Conservation (phyloP, 306 rosid species). For the Lathyrus aphaca region DNA sequence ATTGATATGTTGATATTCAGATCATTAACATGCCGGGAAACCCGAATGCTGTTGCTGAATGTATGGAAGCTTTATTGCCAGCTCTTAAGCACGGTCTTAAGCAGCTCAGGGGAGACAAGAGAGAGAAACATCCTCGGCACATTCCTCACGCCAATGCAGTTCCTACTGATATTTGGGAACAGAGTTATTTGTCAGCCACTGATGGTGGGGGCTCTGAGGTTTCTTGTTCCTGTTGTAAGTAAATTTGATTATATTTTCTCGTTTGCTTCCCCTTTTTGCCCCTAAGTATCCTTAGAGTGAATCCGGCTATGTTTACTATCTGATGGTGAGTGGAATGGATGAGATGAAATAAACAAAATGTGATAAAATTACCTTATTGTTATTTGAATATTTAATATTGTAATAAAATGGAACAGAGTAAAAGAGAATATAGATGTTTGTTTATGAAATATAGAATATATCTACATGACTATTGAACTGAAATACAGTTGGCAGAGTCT, state of each 20-base stretch:
- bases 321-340: constrained; percentile 1
- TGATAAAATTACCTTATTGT: constrained; percentile 1
- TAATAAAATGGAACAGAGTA: background rate
- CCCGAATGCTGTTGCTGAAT: constrained; percentile 93
- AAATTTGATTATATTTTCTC: constrained; percentile 26
- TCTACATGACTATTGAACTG: constrained; percentile 4
- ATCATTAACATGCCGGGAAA: constrained; percentile 98
- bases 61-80: constrained; percentile 88
- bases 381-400: constrained; percentile 5
- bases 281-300: background rate
- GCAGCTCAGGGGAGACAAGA: constrained; percentile 86
- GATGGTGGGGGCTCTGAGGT: constrained; percentile 41
- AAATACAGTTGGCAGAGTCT: constrained; percentile 22
- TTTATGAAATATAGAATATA: background rate
- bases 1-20: constrained; percentile 46
- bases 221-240: constrained; percentile 65
- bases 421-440: constrained; percentile 10
- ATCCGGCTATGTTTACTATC: constrained; percentile 1
- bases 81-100: constrained; percentile 88
- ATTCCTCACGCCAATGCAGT: constrained; percentile 72
- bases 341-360: constrained; percentile 5
- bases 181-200: constrained; percentile 61
- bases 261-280: constrained; percentile 9
- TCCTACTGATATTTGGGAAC: constrained; percentile 67
- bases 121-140: constrained; percentile 87